Percentiles rank a stretch among this genome's conserved stretches.
These are phyloP conservation scores for Pythium volutum DNA, from an alignment of 352 stramenopile genomes.

Conservation along the genomic window DNA sequence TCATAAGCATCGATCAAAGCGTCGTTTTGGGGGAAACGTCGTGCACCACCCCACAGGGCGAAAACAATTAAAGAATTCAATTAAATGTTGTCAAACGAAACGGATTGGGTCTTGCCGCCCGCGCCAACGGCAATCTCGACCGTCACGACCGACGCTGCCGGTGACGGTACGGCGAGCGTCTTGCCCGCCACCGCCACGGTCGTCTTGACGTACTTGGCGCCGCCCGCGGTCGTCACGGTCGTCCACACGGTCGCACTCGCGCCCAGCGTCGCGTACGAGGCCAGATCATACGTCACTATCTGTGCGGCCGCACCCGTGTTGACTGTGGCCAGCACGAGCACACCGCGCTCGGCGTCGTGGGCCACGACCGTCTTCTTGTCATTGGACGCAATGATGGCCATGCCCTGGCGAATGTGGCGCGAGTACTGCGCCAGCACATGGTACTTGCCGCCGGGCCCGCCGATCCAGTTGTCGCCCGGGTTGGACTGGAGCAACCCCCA, in stretches of 20 bases:
- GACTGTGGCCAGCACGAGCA: conserved; percentile 47
- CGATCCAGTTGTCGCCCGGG: conserved; percentile 36
- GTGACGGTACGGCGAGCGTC: conserved; percentile 30
- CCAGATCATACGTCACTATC: conserved; percentile 40
- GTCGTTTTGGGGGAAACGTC: not conserved
- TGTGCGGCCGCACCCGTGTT: conserved; percentile 31
- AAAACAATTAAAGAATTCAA: not conserved
- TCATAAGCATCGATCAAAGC: not conserved
- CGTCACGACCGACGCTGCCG: conserved; percentile 39
- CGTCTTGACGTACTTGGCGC: conserved; percentile 32
- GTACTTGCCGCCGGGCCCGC: conserved; percentile 43
- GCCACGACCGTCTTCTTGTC: conserved; percentile 46
- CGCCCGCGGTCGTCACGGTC: conserved; percentile 40
- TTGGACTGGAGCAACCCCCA: conserved; percentile 54
- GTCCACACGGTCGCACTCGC: conserved; percentile 34
- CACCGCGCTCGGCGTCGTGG: conserved; percentile 30
- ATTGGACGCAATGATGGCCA: conserved; percentile 43
- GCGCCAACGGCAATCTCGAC: conserved; percentile 33
- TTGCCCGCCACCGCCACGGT: conserved; percentile 28
- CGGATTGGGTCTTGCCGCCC: not conserved
- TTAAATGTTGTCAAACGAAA: not conserved
- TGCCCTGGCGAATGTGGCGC: conserved; percentile 56
- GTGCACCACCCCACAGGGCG: too few species aligned
- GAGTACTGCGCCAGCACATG: conserved; percentile 58
- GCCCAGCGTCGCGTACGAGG: conserved; percentile 29